phyloP scores from a whole-genome alignment of 1,139 yeast species.

The Saccharomycopsis phalli region DNA sequence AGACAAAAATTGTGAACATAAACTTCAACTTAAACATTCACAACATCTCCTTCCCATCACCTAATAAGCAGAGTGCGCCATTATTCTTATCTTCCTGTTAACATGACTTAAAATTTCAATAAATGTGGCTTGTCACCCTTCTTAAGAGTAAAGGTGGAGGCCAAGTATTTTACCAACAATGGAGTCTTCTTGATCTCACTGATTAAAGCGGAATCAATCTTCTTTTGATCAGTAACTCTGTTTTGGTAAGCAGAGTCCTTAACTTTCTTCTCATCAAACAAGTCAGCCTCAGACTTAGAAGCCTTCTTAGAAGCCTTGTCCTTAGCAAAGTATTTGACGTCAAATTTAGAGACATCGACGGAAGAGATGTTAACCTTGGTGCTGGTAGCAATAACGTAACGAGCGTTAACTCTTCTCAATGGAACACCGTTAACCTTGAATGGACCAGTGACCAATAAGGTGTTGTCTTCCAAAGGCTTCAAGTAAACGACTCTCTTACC shows the following conservation, averaged over 20 bases:
- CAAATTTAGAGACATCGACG: constrained; percentile 86
- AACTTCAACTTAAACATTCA: constrained; percentile 3
- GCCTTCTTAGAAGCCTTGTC: constrained; percentile 75
- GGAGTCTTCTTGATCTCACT: constrained; percentile 97
- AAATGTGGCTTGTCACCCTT: constrained; percentile 99
- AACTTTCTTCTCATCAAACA: constrained; percentile 75
- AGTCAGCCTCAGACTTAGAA: constrained; percentile 82
- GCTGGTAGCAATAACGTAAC: constrained; percentile 98
- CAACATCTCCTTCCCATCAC: neutral
- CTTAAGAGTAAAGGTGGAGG: constrained; percentile 95
- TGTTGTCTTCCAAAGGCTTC: constrained; percentile 97
- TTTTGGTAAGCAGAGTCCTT: constrained; percentile 88
- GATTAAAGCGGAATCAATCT: constrained; percentile 89
- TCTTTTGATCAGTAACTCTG: constrained; percentile 97
- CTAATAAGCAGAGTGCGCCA: neutral
- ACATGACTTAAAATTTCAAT: constrained; percentile 93
- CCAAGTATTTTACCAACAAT: constrained; percentile 94
- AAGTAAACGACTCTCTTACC: constrained; percentile 99
- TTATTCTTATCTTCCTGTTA: neutral
- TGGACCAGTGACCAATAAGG: constrained; percentile 97
- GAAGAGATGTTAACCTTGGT: constrained; percentile 76
- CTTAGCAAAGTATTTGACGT: constrained; percentile 95
- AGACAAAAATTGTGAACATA: neutral
- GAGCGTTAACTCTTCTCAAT: constrained; percentile 97
- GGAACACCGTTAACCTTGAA: constrained; percentile 99